Evolutionary conservation across 2,329 filamentous ascomycete species (phyloP).

Genomic region (Aspergillus sergii): DNA sequence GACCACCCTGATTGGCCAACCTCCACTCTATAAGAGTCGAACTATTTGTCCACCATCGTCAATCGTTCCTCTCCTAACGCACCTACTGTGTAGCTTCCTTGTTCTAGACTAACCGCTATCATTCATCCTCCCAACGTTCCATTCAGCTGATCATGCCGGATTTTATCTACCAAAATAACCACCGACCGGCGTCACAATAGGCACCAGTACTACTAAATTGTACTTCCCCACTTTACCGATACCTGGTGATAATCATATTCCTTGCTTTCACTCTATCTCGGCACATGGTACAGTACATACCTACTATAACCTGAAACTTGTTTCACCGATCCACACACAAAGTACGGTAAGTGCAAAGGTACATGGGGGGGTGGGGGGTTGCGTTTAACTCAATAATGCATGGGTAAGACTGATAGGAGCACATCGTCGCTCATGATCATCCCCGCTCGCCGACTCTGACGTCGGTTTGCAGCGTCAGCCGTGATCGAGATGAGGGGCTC

Average conservation of each 20-base stretch:
- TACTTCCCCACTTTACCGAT: background rate
- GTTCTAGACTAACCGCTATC: too few relatives aligned
- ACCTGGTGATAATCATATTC: background rate
- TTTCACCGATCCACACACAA: background rate
- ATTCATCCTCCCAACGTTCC: background rate
- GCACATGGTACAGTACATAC: background rate
- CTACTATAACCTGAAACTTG: background rate
- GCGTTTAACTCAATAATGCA: background rate
- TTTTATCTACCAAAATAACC: too few relatives aligned
- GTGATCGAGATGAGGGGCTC: background rate
- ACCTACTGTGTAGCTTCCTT: too few relatives aligned
- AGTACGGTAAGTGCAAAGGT: background rate
- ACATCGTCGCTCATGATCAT: background rate
- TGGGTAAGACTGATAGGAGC: background rate
- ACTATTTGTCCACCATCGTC: background rate
- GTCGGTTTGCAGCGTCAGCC: background rate
- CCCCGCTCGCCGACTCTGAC: background rate
- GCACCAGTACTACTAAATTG: too few relatives aligned
- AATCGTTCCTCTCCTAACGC: slow-evolving; percentile 1
- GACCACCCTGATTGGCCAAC: background rate
- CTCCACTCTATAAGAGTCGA: background rate
- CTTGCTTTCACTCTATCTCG: background rate
- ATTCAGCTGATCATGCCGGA: background rate
- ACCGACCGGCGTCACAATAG: too few relatives aligned
- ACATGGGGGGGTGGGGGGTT: background rate